Conservation (phyloP, 164 flowering plant species). For the Magnolia changhungtana region DNA sequence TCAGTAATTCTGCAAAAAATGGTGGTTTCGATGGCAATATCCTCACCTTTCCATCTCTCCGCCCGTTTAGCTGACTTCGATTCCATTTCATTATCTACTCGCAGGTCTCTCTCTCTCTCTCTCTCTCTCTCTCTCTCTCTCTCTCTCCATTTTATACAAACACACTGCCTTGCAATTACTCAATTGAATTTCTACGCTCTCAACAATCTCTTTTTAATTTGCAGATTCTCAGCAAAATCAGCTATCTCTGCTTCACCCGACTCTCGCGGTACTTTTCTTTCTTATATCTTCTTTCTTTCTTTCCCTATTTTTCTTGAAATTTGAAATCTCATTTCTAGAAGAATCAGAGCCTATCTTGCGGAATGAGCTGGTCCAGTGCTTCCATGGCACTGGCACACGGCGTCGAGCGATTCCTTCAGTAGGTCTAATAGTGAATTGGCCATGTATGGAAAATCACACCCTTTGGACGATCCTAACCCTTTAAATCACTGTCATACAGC, state of each 20-base stretch:
- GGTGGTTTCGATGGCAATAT: constrained; percentile 3
- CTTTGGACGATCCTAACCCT: too few relatives aligned
- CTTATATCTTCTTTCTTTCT: background rate
- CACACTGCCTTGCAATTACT: background rate
- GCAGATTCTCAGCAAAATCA: constrained; percentile 9
- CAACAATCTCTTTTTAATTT: background rate
- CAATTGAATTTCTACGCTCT: background rate
- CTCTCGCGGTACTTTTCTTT: constrained; percentile 12
- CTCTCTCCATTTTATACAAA: background rate
- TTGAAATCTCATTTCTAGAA: background rate
- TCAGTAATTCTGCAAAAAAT: background rate
- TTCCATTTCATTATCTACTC: background rate
- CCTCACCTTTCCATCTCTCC: constrained; percentile 28
- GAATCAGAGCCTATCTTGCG: too few relatives aligned
- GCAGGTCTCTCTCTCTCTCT: constrained; percentile 13
- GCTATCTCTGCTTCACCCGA: constrained; percentile 14
- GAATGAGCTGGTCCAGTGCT: too few relatives aligned
- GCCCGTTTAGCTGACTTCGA: constrained; percentile 14
- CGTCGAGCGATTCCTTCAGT: too few relatives aligned
- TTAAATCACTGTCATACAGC: too few relatives aligned
- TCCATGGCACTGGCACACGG: too few relatives aligned
- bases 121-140: background rate
- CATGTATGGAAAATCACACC: too few relatives aligned
- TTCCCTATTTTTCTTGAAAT: too few relatives aligned
- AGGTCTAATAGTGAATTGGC: too few relatives aligned